Conservation (phyloP, 2,329 filamentous ascomycete species). For the Leptographium radiaticola region DNA sequence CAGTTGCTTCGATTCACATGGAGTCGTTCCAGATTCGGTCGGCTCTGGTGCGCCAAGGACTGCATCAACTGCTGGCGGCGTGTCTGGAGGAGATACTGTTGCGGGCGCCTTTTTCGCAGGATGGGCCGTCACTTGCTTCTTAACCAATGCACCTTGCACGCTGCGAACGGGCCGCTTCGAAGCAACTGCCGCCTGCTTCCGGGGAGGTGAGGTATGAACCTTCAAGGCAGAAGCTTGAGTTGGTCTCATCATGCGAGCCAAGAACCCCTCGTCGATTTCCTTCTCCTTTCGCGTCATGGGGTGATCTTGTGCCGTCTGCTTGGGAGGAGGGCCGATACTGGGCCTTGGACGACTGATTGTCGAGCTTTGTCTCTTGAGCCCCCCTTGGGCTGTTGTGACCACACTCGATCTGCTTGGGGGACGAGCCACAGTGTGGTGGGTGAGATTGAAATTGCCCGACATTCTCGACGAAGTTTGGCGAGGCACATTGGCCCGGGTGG, state of each 20-base stretch:
- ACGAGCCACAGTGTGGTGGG: slow-evolving; percentile 21
- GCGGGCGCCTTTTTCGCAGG: not conserved
- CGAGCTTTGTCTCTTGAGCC: slow-evolving; percentile 31
- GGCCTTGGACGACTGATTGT: slow-evolving; percentile 31
- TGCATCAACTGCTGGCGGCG: not conserved
- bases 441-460: slow-evolving; percentile 23
- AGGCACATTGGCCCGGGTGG: slow-evolving; percentile 38
- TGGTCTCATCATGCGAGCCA: slow-evolving; percentile 72
- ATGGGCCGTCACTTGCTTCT: not conserved
- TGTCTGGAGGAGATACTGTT: not conserved
- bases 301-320: slow-evolving; percentile 37
- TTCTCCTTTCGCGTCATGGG: slow-evolving; percentile 34
- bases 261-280: slow-evolving; percentile 55
- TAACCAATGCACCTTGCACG: not conserved
- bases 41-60: not conserved
- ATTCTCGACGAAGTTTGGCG: slow-evolving; percentile 28
- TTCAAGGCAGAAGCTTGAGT: slow-evolving; percentile 58
- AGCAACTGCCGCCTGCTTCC: not conserved
- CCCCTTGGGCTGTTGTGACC: slow-evolving; percentile 15
- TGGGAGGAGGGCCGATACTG: slow-evolving; percentile 45
- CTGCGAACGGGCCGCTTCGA: not conserved
- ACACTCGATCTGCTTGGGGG: slow-evolving; percentile 33
- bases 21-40: not conserved
- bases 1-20: not conserved
- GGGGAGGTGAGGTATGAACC: slow-evolving; percentile 30